A percentile compares a stretch with the other conserved stretches of the same genome.
Evolutionary conservation across 352 stramenopile genomes (phyloP).

Genomic region (Globisporangium spiculum): DNA sequence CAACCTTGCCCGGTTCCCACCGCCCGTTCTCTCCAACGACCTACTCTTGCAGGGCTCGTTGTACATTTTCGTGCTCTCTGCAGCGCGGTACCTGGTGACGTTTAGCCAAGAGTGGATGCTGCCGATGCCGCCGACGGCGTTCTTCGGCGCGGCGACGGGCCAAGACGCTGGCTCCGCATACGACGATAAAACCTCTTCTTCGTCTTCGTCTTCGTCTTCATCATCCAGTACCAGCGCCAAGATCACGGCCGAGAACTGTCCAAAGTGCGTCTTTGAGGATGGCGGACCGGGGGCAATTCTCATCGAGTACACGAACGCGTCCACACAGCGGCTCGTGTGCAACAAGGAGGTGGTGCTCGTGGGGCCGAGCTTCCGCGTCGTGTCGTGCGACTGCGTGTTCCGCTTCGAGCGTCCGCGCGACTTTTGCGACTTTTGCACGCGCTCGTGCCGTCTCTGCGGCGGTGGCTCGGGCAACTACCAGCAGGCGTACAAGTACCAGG

Average conservation of each 20-base stretch:
- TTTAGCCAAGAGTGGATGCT: slow-evolving; percentile 58
- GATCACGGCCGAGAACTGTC: slow-evolving; percentile 78
- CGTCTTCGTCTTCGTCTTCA: neutral
- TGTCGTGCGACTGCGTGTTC: slow-evolving; percentile 82
- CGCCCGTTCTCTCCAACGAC: slow-evolving; percentile 35
- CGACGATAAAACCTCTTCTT: slow-evolving; percentile 17
- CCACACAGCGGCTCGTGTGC: slow-evolving; percentile 41
- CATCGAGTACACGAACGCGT: slow-evolving; percentile 53
- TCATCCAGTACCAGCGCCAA: slow-evolving; percentile 16
- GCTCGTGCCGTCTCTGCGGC: slow-evolving; percentile 68
- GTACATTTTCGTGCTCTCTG: slow-evolving; percentile 34
- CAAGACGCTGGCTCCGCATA: slow-evolving; percentile 47
- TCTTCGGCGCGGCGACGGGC: slow-evolving; percentile 56
- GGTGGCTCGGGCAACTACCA: slow-evolving; percentile 74
- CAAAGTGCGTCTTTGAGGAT: slow-evolving; percentile 80
- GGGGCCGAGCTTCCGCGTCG: slow-evolving; percentile 78
- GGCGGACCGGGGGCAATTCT: slow-evolving; percentile 69
- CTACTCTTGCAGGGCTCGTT: slow-evolving; percentile 41
- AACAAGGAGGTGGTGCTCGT: slow-evolving; percentile 56
- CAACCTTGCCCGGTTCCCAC: slow-evolving; percentile 41
- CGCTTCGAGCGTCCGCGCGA: slow-evolving; percentile 56
- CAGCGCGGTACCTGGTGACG: slow-evolving; percentile 43
- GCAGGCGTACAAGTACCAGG: slow-evolving; percentile 70
- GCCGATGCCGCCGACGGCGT: slow-evolving; percentile 66
- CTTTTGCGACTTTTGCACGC: slow-evolving; percentile 76